Conservation (phyloP, 176 grass and related monocot genomes). For the Juncus inflexus region DNA sequence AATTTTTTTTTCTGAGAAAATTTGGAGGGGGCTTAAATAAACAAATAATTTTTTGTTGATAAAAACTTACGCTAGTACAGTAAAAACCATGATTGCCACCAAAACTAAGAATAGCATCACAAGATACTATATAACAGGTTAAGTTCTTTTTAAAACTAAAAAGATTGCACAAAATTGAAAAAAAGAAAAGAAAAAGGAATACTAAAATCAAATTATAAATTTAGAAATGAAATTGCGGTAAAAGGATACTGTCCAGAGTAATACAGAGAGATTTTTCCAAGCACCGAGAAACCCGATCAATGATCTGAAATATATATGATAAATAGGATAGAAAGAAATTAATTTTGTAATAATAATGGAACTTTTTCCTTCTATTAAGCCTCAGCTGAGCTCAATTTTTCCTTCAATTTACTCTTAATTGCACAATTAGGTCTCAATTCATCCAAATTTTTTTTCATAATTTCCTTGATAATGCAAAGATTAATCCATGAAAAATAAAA, state of each 20-base stretch:
- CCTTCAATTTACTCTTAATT: conserved; percentile 1
- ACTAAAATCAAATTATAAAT: conserved; percentile 22
- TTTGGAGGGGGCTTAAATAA: too few species aligned
- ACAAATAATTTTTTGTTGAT: conserved; percentile 19
- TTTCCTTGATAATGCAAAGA: too few species aligned
- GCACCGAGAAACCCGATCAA: conserved; percentile 85
- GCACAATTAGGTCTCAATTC: neutral
- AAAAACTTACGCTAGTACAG: conserved; percentile 80
- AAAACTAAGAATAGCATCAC: conserved; percentile 69
- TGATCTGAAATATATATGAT: conserved; percentile 53
- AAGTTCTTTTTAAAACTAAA: conserved; percentile 40
- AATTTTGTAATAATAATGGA: neutral
- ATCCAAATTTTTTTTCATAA: too few species aligned
- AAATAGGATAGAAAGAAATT: neutral
- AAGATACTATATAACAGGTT: conserved; percentile 69
- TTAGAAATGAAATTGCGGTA: conserved; percentile 3
- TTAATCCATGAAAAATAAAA: too few species aligned
- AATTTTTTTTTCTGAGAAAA: too few species aligned
- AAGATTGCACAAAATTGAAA: conserved; percentile 10
- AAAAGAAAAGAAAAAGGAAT: too few species aligned
- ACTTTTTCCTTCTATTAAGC: neutral
- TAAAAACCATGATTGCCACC: conserved; percentile 89
- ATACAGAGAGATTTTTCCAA: conserved; percentile 69
- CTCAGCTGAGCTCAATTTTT: neutral
- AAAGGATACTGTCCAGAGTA: conserved; percentile 97